These are phyloP conservation scores for Fraxinus sp. DNA, from an alignment of 305 asterid genomes.

Conservation along the genomic window DNA sequence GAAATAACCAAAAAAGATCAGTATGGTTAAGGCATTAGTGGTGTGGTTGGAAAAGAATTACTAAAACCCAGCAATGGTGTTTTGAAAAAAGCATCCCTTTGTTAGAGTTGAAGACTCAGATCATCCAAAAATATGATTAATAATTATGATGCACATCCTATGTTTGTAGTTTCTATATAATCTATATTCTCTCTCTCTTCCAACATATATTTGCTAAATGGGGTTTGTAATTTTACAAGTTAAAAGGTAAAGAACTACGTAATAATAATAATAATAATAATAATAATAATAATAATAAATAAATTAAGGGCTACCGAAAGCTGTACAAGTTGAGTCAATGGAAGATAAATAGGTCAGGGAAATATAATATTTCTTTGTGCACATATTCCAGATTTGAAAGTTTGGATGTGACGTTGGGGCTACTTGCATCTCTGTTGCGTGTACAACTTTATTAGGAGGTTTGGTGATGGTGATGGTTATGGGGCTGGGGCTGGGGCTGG, in stretches of 20 bases:
- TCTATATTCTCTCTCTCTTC: neutral
- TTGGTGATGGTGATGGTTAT: neutral
- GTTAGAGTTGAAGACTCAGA: neutral
- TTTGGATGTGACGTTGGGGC: neutral
- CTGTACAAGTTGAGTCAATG: neutral
- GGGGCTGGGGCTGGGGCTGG: neutral
- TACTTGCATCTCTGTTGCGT: neutral
- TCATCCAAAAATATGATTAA: neutral
- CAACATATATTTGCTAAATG: neutral
- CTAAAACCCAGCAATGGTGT: neutral
- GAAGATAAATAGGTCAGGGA: neutral
- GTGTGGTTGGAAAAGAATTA: neutral
- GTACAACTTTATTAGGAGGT: neutral
- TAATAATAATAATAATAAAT: neutral
- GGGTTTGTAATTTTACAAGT: neutral
- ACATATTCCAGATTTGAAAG: neutral
- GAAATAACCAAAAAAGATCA: neutral
- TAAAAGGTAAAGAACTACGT: neutral
- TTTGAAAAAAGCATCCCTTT: neutral
- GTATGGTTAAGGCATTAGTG: neutral
- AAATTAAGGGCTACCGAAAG: neutral
- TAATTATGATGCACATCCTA: neutral
- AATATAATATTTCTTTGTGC: neutral
- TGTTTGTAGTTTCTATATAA: neutral
- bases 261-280: neutral